Evolutionary conservation across 1,139 yeast species (phyloP).

Genomic region (Candida sp.): DNA sequence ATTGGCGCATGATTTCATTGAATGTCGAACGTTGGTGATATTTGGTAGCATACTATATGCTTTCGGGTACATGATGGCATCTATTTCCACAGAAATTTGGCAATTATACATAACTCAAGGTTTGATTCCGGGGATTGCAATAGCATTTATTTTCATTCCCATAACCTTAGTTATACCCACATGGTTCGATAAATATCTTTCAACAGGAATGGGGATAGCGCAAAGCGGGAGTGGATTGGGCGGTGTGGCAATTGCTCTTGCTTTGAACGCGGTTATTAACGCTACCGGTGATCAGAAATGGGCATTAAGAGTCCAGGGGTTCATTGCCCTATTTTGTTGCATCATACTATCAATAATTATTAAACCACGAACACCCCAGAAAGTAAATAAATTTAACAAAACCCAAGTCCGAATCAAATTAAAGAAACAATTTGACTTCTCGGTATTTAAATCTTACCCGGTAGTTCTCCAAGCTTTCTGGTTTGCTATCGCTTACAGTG

Average conservation of each 20-base stretch:
- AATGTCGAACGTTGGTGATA: slow-evolving; percentile 28
- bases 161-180: slow-evolving; percentile 44
- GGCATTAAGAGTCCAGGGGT: slow-evolving; percentile 35
- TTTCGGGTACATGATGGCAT: slow-evolving; percentile 50
- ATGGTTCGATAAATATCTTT: slow-evolving; percentile 53
- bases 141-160: slow-evolving; percentile 43
- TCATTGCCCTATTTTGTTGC: slow-evolving; percentile 29
- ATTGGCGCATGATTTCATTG: slow-evolving; percentile 25
- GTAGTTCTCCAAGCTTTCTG: slow-evolving; percentile 26
- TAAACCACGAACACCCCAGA: slow-evolving; percentile 29
- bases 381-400: slow-evolving; percentile 19
- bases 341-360: slow-evolving; percentile 31
- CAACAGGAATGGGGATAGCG: slow-evolving; percentile 55
- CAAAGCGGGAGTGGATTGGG: slow-evolving; percentile 64
- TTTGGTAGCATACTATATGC: slow-evolving; percentile 44
- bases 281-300: slow-evolving; percentile 31
- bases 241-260: slow-evolving; percentile 47
- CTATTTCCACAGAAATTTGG: slow-evolving; percentile 48
- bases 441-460: slow-evolving; percentile 24
- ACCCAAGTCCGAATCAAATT: slow-evolving; percentile 13
- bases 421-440: slow-evolving; percentile 22
- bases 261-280: slow-evolving; percentile 31
- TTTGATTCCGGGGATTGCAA: slow-evolving; percentile 46
- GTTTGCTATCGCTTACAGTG: slow-evolving; percentile 38
- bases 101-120: slow-evolving; percentile 53